Base-by-base conservation (phyloP, 192 early-diverging fungal genomes). In the Coemansia sp. region DNA sequence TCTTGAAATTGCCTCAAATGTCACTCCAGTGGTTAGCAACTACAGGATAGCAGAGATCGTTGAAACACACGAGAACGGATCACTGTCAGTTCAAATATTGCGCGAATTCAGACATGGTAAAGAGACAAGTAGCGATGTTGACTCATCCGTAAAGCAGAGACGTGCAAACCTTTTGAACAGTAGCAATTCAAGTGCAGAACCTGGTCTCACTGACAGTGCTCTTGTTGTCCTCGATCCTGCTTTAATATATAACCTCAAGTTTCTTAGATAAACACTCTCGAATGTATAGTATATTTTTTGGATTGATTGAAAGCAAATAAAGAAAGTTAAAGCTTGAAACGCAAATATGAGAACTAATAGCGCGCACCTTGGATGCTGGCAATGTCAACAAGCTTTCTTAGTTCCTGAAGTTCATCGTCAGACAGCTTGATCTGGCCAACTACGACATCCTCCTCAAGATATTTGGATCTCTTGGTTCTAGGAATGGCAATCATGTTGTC, bases 401-500 rank as follows among this genome's bases (percentile, higher is more conserved):
- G 57, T 30, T 71, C 48, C 20, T 23, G 33, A 2, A 77, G 39
- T 5, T 79, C 77, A 4, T 76, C 68, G 3, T 67, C 46, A 10
- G 66, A 62, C 39, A 83, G 66, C 18, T 67, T 52, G 16, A 85
- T 59, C 16, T 76, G 57, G 1, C 67, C 63, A 40, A 77, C 67
- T 26, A 34, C 57, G 23, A 71, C 18, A 51, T 77, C 80, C 39
- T 77, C 71, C 21, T 81, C 68, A 20, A 85, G 68, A 55, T 80
- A 77, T 30, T 83, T 75, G 39, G 75, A 69, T 39, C 69, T 46
- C 61, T 71, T 86, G n/a, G 88, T 87, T 18, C 86, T 85, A 3
- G 88, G 86, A 65, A 87, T 86, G 21, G 76, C 78, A 72, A 87
- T 68, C 29, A 87, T 20, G 43, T 67, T 63, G 26, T 46, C 3